phyloP scores from a whole-genome alignment of 2,329 filamentous ascomycete species.

The Neofusicoccum sp. region DNA sequence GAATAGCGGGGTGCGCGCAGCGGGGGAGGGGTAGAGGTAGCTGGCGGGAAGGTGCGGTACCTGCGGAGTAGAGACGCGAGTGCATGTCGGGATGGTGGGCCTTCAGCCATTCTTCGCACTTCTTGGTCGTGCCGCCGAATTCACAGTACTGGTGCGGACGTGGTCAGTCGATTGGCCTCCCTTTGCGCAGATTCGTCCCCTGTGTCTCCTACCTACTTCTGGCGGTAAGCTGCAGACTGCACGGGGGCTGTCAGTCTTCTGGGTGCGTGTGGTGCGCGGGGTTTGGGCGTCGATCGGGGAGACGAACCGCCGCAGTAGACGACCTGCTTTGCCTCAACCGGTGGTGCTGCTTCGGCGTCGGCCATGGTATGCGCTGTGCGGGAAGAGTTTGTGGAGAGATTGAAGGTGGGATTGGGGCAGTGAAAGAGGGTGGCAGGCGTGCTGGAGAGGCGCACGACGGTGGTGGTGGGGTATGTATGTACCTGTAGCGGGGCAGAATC shows the following conservation, averaged over 20 bases:
- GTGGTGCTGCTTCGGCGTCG: slow-evolving; percentile 26
- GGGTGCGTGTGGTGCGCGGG: not conserved
- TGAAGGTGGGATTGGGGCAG: not conserved
- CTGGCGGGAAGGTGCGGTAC: slow-evolving; percentile 49
- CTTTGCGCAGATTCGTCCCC: not conserved
- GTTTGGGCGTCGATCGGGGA: not conserved
- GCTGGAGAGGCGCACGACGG: not conserved
- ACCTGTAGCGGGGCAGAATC: slow-evolving; percentile 8
- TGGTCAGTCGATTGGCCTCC: not conserved
- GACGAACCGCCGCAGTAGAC: slow-evolving; percentile 64
- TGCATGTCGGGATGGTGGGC: slow-evolving; percentile 75
- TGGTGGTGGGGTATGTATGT: slow-evolving; percentile 6
- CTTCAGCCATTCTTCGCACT: slow-evolving; percentile 95
- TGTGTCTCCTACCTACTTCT: slow-evolving; percentile 59
- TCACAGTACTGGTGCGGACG: slow-evolving; percentile 79
- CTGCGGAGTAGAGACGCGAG: slow-evolving; percentile 79
- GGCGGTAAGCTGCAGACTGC: slow-evolving; percentile 67
- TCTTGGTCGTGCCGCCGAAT: slow-evolving; percentile 94
- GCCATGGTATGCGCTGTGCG: slow-evolving; percentile 16
- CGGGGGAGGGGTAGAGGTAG: not conserved
- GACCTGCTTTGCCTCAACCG: slow-evolving; percentile 53
- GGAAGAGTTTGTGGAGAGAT: not conserved
- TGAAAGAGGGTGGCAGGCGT: not conserved
- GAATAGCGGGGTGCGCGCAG: not conserved
- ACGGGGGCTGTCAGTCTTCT: slow-evolving; percentile 1